phyloP scores from a whole-genome alignment of 2,329 filamentous ascomycete genomes.

The Dactylellina cionopaga region DNA sequence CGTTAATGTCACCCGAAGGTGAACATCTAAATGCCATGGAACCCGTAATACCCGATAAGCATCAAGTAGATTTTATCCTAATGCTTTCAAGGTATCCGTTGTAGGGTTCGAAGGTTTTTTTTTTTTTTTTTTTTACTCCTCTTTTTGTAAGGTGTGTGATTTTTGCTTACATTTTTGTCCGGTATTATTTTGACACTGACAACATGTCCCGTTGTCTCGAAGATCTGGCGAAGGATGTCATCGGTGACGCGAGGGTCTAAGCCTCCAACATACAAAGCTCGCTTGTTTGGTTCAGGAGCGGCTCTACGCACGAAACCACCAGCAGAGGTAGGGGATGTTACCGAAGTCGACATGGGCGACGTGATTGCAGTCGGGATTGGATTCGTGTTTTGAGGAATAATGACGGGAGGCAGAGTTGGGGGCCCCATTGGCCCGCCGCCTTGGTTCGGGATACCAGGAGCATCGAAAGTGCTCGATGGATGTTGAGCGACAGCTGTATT shows the following conservation, averaged over 20 bases:
- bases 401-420: constrained; percentile 81
- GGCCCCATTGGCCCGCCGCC: constrained; percentile 79
- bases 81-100: constrained; percentile 2
- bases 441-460: constrained; percentile 64
- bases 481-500: constrained; percentile 67
- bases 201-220: constrained; percentile 97
- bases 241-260: constrained; percentile 95
- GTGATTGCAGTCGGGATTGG: constrained; percentile 92
- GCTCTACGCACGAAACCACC: constrained; percentile 86
- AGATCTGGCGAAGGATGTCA: constrained; percentile 95
- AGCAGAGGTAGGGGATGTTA: constrained; percentile 86
- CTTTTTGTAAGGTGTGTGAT: constrained; percentile 6
- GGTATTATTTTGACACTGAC: constrained; percentile 99
- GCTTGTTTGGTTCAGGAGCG: constrained; percentile 97
- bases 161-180: constrained; percentile 97
- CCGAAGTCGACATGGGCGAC: constrained; percentile 79
- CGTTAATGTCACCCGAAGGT: constrained; percentile 3
- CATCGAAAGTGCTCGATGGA: constrained; percentile 75
- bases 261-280: constrained; percentile 93
- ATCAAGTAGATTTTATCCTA: no score
- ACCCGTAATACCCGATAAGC: no score
- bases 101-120: constrained; percentile 18
- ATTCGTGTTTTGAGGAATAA: constrained; percentile 95
- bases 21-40: neutral
- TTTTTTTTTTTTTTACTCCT: no score